A percentile compares a stretch with the other conserved stretches of the same genome.
phyloP scores from a whole-genome alignment of 2,329 filamentous ascomycete species.

The Fusarium pseudoanthophilum region DNA sequence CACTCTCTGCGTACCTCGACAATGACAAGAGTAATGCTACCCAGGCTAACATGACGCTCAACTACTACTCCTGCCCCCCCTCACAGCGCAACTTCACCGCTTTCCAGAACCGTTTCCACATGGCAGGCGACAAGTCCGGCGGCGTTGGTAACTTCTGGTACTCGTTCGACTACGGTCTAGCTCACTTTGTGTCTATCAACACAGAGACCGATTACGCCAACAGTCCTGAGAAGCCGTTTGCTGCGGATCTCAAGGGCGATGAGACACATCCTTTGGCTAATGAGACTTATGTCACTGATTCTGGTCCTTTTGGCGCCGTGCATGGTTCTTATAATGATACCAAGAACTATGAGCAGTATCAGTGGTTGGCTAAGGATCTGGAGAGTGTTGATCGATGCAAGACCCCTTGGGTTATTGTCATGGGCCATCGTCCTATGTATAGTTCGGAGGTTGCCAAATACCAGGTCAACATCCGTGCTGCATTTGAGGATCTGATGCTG shows the following conservation, averaged over 20 bases:
- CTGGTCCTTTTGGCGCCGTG: background rate
- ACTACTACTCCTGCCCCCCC: conserved; percentile 4
- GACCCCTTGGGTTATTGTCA: conserved; percentile 1
- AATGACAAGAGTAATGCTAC: background rate
- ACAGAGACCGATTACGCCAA: conserved; percentile 4
- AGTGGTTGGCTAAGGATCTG: conserved; percentile 5
- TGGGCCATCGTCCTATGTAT: conserved; percentile 8
- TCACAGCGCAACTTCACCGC: conserved; percentile 6
- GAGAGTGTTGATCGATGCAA: background rate
- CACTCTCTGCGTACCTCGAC: background rate
- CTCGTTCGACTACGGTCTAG: background rate
- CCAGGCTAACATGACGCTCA: background rate
- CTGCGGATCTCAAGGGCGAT: background rate
- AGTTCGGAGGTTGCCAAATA: background rate
- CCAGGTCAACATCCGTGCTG: background rate
- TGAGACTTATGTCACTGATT: background rate
- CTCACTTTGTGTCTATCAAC: conserved; percentile 1
- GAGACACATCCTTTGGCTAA: background rate
- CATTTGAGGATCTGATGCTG: background rate
- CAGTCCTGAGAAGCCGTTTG: background rate
- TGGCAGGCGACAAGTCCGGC: background rate
- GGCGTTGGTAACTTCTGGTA: conserved; percentile 3
- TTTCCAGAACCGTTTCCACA: conserved; percentile 7
- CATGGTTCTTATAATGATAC: background rate
- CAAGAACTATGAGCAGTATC: conserved; percentile 1